phyloP scores from a whole-genome alignment of 148 eudicot species.

The Limonium bicolor region DNA sequence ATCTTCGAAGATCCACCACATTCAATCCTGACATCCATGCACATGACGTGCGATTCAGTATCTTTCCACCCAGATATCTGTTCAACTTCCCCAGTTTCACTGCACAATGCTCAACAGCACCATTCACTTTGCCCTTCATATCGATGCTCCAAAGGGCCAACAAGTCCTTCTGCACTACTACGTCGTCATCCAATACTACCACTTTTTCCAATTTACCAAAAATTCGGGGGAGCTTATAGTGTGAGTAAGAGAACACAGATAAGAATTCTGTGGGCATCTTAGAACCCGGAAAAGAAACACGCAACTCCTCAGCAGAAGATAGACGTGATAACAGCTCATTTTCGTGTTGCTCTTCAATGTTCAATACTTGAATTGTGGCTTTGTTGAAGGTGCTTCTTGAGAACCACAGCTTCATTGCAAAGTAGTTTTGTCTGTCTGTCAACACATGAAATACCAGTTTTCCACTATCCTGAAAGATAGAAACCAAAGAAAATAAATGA shows the following conservation, averaged over 20 bases:
- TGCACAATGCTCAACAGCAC: conserved; percentile 59
- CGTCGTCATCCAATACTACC: conserved; percentile 74
- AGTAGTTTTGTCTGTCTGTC: conserved; percentile 65
- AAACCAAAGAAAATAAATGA: too few relatives aligned
- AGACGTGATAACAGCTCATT: conserved; percentile 14
- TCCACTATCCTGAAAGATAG: too few relatives aligned
- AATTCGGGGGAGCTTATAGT: conserved; percentile 62
- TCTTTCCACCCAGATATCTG: conserved; percentile 29
- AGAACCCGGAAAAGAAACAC: conserved; percentile 39
- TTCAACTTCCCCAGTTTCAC: conserved; percentile 47
- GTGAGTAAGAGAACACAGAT: conserved; percentile 61
- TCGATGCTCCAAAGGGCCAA: conserved; percentile 60
- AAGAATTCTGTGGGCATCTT: conserved; percentile 38
- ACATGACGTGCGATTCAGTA: conserved; percentile 34
- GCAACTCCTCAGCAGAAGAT: conserved; percentile 57
- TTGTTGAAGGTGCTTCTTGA: conserved; percentile 38
- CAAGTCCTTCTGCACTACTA: conserved; percentile 66
- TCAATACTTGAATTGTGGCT: conserved; percentile 59
- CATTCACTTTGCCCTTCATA: conserved; percentile 63
- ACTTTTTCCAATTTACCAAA: conserved; percentile 47
- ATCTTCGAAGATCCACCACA: conserved; percentile 54
- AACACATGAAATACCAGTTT: conserved; percentile 81
- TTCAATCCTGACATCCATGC: conserved; percentile 90
- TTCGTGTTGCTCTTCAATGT: conserved; percentile 45
- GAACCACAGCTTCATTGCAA: conserved; percentile 82